A percentile compares a stretch with the other conserved stretches of the same genome.
Evolutionary conservation across 768 basidiomycete species (phyloP).

Genomic region (Lactifluus pinguis): DNA sequence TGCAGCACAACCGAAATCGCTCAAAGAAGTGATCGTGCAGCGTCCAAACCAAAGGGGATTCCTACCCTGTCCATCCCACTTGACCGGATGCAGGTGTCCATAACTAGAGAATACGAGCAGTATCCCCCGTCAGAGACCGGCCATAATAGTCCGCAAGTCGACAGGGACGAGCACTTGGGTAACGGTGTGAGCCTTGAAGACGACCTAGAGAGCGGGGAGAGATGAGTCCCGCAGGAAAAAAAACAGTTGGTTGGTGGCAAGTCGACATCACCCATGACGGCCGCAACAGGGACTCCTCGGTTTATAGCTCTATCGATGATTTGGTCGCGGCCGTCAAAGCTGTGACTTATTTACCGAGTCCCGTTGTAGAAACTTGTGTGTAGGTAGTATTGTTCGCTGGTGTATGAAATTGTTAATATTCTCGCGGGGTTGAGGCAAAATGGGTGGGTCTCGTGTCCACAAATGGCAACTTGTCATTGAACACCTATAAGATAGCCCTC

Average conservation of each 20-base stretch:
- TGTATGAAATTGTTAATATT: too few species aligned
- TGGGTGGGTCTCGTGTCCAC: too few species aligned
- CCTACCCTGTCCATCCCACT: neutral
- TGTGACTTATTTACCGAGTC: too few species aligned
- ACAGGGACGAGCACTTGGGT: neutral
- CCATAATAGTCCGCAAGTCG: neutral
- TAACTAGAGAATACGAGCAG: neutral
- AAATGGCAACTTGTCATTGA: too few species aligned
- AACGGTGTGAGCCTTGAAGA: neutral
- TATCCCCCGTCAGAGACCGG: neutral
- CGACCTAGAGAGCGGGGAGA: neutral
- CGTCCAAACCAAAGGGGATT: neutral
- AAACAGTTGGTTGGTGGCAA: neutral
- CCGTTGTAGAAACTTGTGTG: too few species aligned
- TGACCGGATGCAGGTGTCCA: conserved; percentile 1
- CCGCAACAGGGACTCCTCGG: too few species aligned
- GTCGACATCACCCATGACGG: neutral
- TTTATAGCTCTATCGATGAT: too few species aligned
- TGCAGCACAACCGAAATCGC: neutral
- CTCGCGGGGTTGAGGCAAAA: too few species aligned
- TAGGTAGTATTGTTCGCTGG: too few species aligned
- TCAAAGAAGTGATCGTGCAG: neutral
- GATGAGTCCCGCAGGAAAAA: neutral
- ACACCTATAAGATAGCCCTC: too few species aligned
- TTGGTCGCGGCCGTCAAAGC: too few species aligned